Evolutionary conservation across 2,329 filamentous ascomycete genomes (phyloP), one percentile per base, ranked within the genome.

Genomic region (Sphaerostilbella broomeana): DNA sequence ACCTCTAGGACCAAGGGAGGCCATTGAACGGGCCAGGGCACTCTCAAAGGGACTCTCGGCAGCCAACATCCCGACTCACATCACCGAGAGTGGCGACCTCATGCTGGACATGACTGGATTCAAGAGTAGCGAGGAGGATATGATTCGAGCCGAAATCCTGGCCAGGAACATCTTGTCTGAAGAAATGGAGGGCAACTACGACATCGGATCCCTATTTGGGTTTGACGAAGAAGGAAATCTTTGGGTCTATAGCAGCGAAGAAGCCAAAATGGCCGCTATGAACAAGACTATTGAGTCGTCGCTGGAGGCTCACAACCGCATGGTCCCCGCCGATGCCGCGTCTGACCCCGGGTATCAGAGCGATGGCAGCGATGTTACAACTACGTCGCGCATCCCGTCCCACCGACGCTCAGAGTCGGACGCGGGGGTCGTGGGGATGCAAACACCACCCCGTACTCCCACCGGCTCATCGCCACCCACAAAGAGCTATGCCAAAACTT

Each of bases 191-290:
- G 92, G 89, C 16, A 88, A 90, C 56, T 95, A 95, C 60, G 92
- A 98, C 57, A 94, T 98, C 52, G 92, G 92, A 5, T 84, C 90
- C 2, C 72, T 98, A 20, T 95, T 98, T 52, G 92, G 89, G 10
- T 90, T 92, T 30, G 92, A 98, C 56, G 88, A 94, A 55, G 80
- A 92, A 44, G 92, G 92, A 6, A 98, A 98, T 54, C 72, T 98
- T n/a, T 97, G 92, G 90, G 97, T 98, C 50, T 98, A 98, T 66
- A 92, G 88, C 64, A 97, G 89, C 53, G 89, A 97, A 60, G 89
- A 95, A 56, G 88, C 92, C 17, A 97, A 95, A 57, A 84, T 92
- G 53, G 84, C 85, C 6, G 90, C 90, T 21, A 82, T 82, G 67
- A 81, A 83, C 58, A 74, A 67, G 51, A 74, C 73, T 2, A 69